These are phyloP conservation scores for Lactifluus hygrophoroides DNA, from an alignment of 768 basidiomycete genomes.

Conservation along the genomic window DNA sequence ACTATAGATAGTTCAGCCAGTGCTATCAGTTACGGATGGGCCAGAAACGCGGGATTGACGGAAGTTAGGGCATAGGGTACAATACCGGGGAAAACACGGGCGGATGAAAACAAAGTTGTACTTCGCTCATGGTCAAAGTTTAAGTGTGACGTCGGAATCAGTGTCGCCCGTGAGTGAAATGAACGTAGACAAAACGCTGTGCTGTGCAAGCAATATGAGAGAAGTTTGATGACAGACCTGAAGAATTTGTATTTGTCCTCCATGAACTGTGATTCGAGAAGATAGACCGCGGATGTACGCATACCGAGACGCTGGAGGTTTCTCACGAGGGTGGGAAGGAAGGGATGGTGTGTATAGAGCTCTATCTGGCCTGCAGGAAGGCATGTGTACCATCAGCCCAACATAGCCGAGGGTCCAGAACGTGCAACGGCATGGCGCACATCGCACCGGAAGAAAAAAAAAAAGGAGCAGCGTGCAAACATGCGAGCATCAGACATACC, in stretches of 20 bases:
- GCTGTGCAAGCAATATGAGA: conserved; percentile 5
- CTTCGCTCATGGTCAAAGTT: not conserved
- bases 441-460: not conserved
- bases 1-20: conserved; percentile 32
- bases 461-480: not conserved
- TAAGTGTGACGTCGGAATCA: conserved; percentile 1
- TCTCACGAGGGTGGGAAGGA: conserved; percentile 85
- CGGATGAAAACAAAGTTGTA: not conserved
- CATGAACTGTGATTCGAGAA: conserved; percentile 99
- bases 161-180: not conserved
- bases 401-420: not conserved
- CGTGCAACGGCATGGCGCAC: not conserved
- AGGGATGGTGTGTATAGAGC: conserved; percentile 96
- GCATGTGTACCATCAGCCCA: conserved; percentile 5
- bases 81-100: not conserved
- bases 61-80: conserved; percentile 13
- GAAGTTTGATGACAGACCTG: conserved; percentile 40
- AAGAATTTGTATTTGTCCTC: conserved; percentile 99
- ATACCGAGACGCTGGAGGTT: conserved; percentile 68
- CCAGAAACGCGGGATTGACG: conserved; percentile 9
- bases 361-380: conserved; percentile 80
- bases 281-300: conserved; percentile 80
- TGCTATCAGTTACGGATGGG: conserved; percentile 10
- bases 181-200: conserved; percentile 6
- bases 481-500: conserved; percentile 36